Evolutionary conservation across 176 grass and related monocot genomes (phyloP), one percentile per base, ranked within the genome.

Genomic region (Eremochloa ophiuroides): DNA sequence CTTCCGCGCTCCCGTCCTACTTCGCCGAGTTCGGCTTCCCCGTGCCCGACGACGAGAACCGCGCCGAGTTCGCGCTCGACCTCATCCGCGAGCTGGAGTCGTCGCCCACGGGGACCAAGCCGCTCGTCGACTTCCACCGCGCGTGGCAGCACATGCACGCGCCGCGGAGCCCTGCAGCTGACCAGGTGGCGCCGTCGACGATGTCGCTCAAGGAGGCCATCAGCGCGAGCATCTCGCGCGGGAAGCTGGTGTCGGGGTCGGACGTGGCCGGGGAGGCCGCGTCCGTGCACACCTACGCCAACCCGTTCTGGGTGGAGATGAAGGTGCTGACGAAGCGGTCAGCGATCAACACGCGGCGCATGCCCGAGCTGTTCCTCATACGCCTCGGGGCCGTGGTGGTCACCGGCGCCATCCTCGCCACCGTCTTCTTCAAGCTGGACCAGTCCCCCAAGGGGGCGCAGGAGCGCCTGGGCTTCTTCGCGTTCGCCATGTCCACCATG

Each of bases 401-500:
- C 16, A 97, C 94, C 5, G 94, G 94, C 40, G 62, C 44, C 7
- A 92, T 97, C 83, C 89, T 97, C 13, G 94, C 89, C 40, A 97
- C 94, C 51, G 90, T 98, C 11, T 98, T 98, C 85, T 94, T 80
- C 87, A 60, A 47, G 2, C 92, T 98, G 11, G 95, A 98, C 70
- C 66, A 83, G 35, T 94, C 95, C 4, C 92, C 95, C 11, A 92
- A 90, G 80, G 95, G 95, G 2, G 95, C 79, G 50, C 88, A 93
- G 83, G 95, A 98, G 74, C 90, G 95, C 59, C 86, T 98, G 2
- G 92, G 95, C 22, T 98, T 98, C 92, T 98, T 98, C 64, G 95
- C 95, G 60, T 87, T 98, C 85, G 86, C 88, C 90, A 98, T 98
- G 95, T 94, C 95, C 68, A 98, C 95, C 70, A 98, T 93, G 92